Conservation (phyloP, 305 asterid species). For the Ilex paraguariensis region DNA sequence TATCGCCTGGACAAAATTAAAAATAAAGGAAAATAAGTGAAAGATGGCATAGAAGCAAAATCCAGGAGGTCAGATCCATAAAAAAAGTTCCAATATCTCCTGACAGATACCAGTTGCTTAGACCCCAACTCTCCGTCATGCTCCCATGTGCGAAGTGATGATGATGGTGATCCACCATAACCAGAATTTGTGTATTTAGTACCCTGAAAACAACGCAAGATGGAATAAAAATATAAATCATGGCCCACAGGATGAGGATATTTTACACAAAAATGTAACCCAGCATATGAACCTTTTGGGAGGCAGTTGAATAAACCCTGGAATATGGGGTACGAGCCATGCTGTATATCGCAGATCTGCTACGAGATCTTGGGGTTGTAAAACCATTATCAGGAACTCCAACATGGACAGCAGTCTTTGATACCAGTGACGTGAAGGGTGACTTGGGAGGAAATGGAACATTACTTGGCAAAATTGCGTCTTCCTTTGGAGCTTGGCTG, state of each 20-base stretch:
- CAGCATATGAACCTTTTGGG: slow-evolving; percentile 22
- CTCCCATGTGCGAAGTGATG: slow-evolving; percentile 32
- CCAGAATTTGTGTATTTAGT: slow-evolving; percentile 34
- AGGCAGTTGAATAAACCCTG: slow-evolving; percentile 23
- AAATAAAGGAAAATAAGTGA: slow-evolving; percentile 12
- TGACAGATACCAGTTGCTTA: slow-evolving; percentile 37
- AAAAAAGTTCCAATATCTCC: slow-evolving; percentile 2
- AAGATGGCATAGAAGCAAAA: slow-evolving; percentile 11
- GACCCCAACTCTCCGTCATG: slow-evolving; percentile 35
- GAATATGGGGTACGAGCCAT: slow-evolving; percentile 51
- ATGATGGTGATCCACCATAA: slow-evolving; percentile 33
- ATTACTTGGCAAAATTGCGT: slow-evolving; percentile 30
- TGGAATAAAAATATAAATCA: slow-evolving; percentile 4
- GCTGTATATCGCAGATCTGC: slow-evolving; percentile 52
- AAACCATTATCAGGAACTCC: slow-evolving; percentile 55
- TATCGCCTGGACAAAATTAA: slow-evolving; percentile 40
- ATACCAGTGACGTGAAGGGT: slow-evolving; percentile 32
- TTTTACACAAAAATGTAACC: not conserved
- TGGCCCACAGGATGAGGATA: not conserved
- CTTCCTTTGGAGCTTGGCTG: slow-evolving; percentile 42
- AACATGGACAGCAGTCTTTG: slow-evolving; percentile 26
- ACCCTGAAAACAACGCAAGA: slow-evolving; percentile 45
- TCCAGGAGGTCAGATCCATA: slow-evolving; percentile 2
- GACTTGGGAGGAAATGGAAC: slow-evolving; percentile 40
- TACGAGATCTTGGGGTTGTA: slow-evolving; percentile 63